Evolutionary conservation across 345 rosid genomes (phyloP), one percentile per base, ranked within the genome.

Genomic region (Citrus medica): DNA sequence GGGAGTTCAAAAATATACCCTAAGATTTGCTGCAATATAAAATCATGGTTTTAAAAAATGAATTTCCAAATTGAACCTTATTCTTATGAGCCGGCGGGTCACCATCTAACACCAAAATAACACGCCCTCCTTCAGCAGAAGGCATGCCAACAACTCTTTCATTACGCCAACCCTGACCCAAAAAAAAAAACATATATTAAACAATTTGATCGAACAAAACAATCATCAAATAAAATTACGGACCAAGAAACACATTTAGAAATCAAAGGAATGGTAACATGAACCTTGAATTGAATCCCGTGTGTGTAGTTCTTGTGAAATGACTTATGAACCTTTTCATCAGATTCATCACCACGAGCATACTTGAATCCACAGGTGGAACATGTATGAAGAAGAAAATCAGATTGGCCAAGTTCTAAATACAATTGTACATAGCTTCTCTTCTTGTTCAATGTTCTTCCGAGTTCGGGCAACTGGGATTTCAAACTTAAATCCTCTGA

Each of bases 331-430:
- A 58, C 84, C 85, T 92, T 96, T 81, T 96, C 97, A 83, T 96
- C 99, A 27, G 24, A 72, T 75, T 85, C 88, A 46, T 92, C 91
- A 13, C 97, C 98, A 4, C 97, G 91, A 76, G 97, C 84, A 69
- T 88, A 96, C 79, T 84, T 85, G 69, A 78, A 40, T 40, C 94
- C 94, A 64, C 98, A 92, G 0, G 75, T 71, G 9, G 81, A 63
- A 76, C 99, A 96, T 2, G 82, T 75, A 4, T 82, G 91, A 67
- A 96, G 87, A 79, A 89, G 89, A 82, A 96, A 94, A 89, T 96
- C 97, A 61, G 97, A 88, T 78, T 96, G 98, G 28, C 97, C 98
- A 28, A 94, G 78, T 38, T 96, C 97, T 77, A 94, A 81, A 88
- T 94, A 90, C 28, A 92, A 76, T 84, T 92, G 98, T 4, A 93